Base-by-base conservation (phyloP, 2,329 filamentous ascomycete species). In the Pseudocercospora cruenta region DNA sequence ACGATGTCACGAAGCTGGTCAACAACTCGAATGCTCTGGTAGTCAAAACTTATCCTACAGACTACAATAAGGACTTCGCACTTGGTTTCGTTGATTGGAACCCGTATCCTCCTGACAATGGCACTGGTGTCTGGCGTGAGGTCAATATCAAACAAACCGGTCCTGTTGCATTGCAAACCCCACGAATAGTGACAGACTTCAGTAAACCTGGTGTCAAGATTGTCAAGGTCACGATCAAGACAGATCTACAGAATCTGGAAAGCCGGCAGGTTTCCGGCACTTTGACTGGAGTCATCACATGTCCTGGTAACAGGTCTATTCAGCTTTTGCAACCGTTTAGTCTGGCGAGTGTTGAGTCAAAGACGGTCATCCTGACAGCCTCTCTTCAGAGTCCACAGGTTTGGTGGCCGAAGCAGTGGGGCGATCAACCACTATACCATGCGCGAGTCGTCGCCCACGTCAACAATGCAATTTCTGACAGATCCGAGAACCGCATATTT, bases 371-470 rank as follows among this genome's bases (percentile, higher is more conserved):
- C 24, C 12, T 61, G 9, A 24, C 33, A 2, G 26, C 63, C 4
- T 62, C 58, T 4, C 47, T 65, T 33, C 26, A 57, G 21, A 57
- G 47, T 39, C 58, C 63, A 4, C 43, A 58, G 53, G 24, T 62
- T 22, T 65, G 63, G 63, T 65, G 63, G 63, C 63, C 63, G n/a
- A 51, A 61, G 28, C 58, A 61, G 57, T 65, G 63, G 63, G 63
- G 63, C 7, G 51, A 62, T 16, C 63, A 65, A 33, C 58, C 58
- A 22, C 58, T 65, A 21, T 65, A 65, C 22, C 53, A 14, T 22
- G 63, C 51, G 12, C 58, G 58, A 49, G 49, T 61, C 24, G 28
- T 49, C 2, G 63, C 39, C 7, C 33, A 33, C 16, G 47, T 47
- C 28, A 47, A 43, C 39, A 28, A 54, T 22, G 21, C 49, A 4